Evolutionary conservation across 169 alveolate genomes (phyloP).

Genomic region (Babesia sp.): DNA sequence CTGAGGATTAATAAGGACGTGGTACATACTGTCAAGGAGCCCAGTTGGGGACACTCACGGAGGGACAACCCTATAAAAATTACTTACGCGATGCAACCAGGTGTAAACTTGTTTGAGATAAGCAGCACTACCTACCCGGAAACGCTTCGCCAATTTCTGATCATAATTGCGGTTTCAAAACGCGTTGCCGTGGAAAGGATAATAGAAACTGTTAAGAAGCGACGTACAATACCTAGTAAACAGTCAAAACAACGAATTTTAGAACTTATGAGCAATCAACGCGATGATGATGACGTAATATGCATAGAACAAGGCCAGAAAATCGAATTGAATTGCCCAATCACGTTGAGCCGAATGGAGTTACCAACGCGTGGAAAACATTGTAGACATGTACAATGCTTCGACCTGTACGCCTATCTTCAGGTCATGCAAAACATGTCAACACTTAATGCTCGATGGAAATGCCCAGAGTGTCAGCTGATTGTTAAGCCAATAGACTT

Average conservation of each 20-base stretch:
- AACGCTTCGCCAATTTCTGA: constrained; percentile 56
- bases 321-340: constrained; percentile 80
- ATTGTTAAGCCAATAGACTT: constrained; percentile 83
- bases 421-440: constrained; percentile 85
- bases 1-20: constrained; percentile 71
- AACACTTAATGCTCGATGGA: constrained; percentile 91
- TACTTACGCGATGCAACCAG: constrained; percentile 76
- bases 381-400: constrained; percentile 90
- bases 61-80: constrained; percentile 82
- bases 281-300: constrained; percentile 81
- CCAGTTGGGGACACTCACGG: constrained; percentile 85
- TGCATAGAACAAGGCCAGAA: constrained; percentile 79
- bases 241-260: constrained; percentile 64
- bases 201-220: constrained; percentile 61
- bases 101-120: constrained; percentile 75
- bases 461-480: constrained; percentile 89
- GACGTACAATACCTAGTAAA: constrained; percentile 54
- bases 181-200: constrained; percentile 73
- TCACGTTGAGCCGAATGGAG: constrained; percentile 81
- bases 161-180: constrained; percentile 74
- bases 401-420: constrained; percentile 85
- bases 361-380: constrained; percentile 88
- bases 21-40: constrained; percentile 77
- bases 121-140: constrained; percentile 72
- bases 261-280: constrained; percentile 35